Base-by-base conservation (phyloP, 805 yeast species). In the Lachancea meyersii region DNA sequence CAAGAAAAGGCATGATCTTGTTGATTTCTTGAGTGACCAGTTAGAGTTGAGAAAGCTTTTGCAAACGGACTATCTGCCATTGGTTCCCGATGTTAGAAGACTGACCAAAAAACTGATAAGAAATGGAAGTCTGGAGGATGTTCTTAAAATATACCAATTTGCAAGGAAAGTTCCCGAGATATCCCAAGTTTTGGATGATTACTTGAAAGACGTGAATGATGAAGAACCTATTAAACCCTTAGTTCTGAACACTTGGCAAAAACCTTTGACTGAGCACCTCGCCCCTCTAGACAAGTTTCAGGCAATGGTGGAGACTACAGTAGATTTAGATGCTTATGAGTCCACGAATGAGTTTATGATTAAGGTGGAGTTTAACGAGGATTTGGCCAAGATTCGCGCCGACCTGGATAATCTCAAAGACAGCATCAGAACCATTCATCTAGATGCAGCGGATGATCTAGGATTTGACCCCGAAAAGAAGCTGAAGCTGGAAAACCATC, bases 281-380 rank as follows among this genome's bases (percentile, higher is more conserved):
- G 63, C 60, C 2, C 75, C 83, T 1, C 68, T 93, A 39, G 58
- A 65, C 14, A 87, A 85, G 51, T 75, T 83, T 31, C 82, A 84
- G 59, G 95, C 87, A 57, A 71, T 93, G 58, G 89, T 93, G 8
- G 97, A 93, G 61, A 82, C 95, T 2, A 89, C 97, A 0, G 80
- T 93, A 20, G 98, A 93, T 58, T 69, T 93, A 36, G 77, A 82
- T 17, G 88, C 95, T 2, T 71, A 87, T 45, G 89, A 85, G 35
- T 73, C 80, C 35, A 86, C 86, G 41, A 61, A 61, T 38, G 95
- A 93, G 47, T 86, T 82, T 54, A 79, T 84, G 51, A 86, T 93
- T 41, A 83, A 81, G 51, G 87, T 96, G 2, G 96, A 87, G 52
- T 89, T 89, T 58, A 96, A 89, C 59, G 91, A 85, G 32, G 72